Conservation (phyloP, 1,284 basidiomycete species). For the Puccinia brachypodii region DNA sequence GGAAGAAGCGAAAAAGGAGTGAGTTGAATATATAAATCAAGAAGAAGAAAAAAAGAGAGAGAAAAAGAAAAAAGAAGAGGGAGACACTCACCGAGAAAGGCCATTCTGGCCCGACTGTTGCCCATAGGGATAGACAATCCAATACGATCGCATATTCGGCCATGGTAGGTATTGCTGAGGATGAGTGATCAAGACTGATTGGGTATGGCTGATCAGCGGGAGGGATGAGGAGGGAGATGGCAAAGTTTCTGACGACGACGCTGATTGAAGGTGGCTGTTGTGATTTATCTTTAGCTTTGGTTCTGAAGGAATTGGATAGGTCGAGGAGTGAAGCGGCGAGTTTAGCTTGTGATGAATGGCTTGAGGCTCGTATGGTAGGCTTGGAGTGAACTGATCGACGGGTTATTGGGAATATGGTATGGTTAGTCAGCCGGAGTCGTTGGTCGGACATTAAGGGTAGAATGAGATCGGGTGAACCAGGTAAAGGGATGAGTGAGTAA, state of each 20-base stretch:
- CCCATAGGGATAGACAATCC: constrained; percentile 34
- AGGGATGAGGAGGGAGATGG: constrained; percentile 29
- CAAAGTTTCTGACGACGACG: constrained; percentile 41
- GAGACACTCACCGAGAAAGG: constrained; percentile 38
- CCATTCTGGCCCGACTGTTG: constrained; percentile 39
- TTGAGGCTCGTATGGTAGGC: constrained; percentile 15
- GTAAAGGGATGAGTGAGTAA: not conserved
- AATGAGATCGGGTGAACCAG: constrained; percentile 7
- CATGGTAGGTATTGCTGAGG: not conserved
- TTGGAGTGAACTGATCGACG: constrained; percentile 34
- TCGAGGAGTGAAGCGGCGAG: constrained; percentile 33
- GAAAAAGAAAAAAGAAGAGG: not conserved
- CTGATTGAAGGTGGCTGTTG: not conserved
- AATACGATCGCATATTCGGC: constrained; percentile 44
- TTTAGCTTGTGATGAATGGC: constrained; percentile 2
- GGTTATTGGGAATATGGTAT: constrained; percentile 36
- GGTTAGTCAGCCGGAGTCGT: not conserved
- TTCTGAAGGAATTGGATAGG: constrained; percentile 32
- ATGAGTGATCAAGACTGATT: not conserved
- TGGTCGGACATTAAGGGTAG: constrained; percentile 37
- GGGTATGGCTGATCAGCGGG: not conserved
- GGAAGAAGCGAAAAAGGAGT: not conserved
- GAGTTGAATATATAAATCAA: too few relatives aligned
- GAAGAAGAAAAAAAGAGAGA: not conserved
- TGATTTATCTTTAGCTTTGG: not conserved